A percentile compares a stretch with the other conserved stretches of the same genome.
These are phyloP conservation scores for Cladosporium velox DNA, from an alignment of 2,329 filamentous ascomycete genomes.

Conservation along the genomic window DNA sequence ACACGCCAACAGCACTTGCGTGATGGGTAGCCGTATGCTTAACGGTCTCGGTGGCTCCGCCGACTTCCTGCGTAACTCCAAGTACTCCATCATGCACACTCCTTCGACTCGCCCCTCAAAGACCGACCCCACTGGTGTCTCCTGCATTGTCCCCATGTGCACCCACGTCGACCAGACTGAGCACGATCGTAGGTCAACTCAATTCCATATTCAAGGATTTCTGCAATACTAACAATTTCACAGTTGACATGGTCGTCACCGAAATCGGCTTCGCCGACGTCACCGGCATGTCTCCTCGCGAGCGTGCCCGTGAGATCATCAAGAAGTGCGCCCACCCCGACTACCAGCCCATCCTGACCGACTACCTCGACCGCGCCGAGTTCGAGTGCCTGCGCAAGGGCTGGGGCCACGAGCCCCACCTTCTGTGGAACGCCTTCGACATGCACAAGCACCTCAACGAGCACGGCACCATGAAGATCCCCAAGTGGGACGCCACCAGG, in stretches of 20 bases:
- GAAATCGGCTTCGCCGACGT: conserved; percentile 81
- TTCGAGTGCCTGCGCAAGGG: conserved; percentile 83
- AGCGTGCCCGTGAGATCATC: conserved; percentile 83
- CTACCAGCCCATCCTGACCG: conserved; percentile 77
- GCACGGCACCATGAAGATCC: conserved; percentile 87
- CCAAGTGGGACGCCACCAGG: conserved; percentile 54
- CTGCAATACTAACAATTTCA: background rate
- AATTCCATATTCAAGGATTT: too few species aligned
- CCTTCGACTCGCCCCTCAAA: conserved; percentile 78
- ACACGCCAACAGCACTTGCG: conserved; percentile 86
- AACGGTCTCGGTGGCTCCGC: conserved; percentile 81
- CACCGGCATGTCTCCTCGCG: conserved; percentile 74
- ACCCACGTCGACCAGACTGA: conserved; percentile 92
- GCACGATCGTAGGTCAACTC: conserved; percentile 60
- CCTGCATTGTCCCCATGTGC: conserved; percentile 87
- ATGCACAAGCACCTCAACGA: conserved; percentile 82
- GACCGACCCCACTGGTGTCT: conserved; percentile 77
- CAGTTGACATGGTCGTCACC: conserved; percentile 77
- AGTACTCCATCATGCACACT: conserved; percentile 94
- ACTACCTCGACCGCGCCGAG: conserved; percentile 85
- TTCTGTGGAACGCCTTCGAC: conserved; percentile 83
- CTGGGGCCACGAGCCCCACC: conserved; percentile 86
- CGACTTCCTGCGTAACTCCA: conserved; percentile 75
- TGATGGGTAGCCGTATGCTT: conserved; percentile 85
- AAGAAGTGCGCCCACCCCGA: conserved; percentile 83